These are phyloP conservation scores for Trichosporon sp. DNA, from an alignment of 1,284 basidiomycete genomes.

Conservation along the genomic window DNA sequence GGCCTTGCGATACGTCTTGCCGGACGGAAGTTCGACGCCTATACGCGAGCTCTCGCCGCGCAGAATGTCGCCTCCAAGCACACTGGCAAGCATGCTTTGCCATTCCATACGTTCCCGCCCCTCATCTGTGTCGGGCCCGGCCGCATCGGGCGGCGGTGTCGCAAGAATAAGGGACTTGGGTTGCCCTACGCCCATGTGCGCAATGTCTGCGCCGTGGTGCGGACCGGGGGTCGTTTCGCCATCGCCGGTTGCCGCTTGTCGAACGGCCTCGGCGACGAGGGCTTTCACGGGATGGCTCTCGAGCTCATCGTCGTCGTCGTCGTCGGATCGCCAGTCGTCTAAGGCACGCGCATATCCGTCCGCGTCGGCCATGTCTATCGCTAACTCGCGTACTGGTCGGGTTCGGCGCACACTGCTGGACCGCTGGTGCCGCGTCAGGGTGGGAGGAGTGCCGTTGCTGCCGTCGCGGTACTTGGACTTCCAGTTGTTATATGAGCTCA, in stretches of 20 bases:
- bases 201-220: conserved; percentile 19
- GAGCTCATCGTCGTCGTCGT: conserved; percentile 31
- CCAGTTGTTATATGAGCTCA: conserved; percentile 27
- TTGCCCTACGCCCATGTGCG: conserved; percentile 29
- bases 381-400: conserved; percentile 20
- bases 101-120: conserved; percentile 85
- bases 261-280: conserved; percentile 29
- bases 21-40: conserved; percentile 67
- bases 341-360: conserved; percentile 32
- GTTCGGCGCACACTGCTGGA: conserved; percentile 22
- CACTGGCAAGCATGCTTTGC: conserved; percentile 91
- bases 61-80: conserved; percentile 87
- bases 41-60: conserved; percentile 90
- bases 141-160: conserved; percentile 30
- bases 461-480: conserved; percentile 24
- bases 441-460: neutral
- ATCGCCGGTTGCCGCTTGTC: conserved; percentile 28
- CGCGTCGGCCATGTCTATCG: conserved; percentile 31
- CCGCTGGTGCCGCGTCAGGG: neutral
- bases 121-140: conserved; percentile 57
- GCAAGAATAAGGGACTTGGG: conserved; percentile 31
- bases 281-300: conserved; percentile 28
- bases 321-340: conserved; percentile 36
- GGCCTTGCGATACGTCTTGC: conserved; percentile 67
- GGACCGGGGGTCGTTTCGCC: neutral